Evolutionary conservation across 257 asterid genomes (phyloP), one percentile per base, ranked within the genome.

Genomic region (Plectranthus barbatus): DNA sequence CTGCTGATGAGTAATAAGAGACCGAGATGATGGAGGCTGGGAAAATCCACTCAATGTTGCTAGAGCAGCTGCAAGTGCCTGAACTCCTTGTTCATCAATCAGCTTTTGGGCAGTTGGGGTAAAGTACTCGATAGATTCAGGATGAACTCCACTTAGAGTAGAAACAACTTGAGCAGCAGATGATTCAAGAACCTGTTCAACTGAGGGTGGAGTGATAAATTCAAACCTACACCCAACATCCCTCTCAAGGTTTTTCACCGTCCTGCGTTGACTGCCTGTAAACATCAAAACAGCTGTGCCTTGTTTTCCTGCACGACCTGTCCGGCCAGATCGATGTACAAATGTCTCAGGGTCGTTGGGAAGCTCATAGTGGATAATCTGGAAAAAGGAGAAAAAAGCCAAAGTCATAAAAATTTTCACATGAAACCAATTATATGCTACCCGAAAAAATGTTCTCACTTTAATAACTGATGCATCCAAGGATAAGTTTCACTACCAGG

Each of bases 271-370:
- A 81, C 86, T 84, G 55, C 79, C 69, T 3, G 94, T 82, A 74
- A 89, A 89, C 95, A 89, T 77, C 74, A 89, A 76, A 49, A 86
- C 67, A 33, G 94, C 89, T 19, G 76, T 62, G 68, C 95, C 97
- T 70, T 70, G 72, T 48, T 89, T 89, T 68, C 91, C 97, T 6
- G 97, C 95, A 72, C 99, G 96, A 17, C 99, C 99, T 12, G 99
- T 93, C 56, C 96, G 90, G 44, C 99, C 97, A 60, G 99, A 93
- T 26, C 97, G 95, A 59, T 93, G 99, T 78, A 93, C 99, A 63
- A 93, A 93, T 33, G 97, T 85, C 72, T 93, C 97, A 1, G 97
- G 94, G 66, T 90, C 99, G 56, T 90, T 93, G 48, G 99, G 97
- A 63, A 89, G 90, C 75, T 93, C 99, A 48, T 93, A 90, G 77